Conservation (phyloP, 306 rosid genomes). For the Trifolium subterraneum region DNA sequence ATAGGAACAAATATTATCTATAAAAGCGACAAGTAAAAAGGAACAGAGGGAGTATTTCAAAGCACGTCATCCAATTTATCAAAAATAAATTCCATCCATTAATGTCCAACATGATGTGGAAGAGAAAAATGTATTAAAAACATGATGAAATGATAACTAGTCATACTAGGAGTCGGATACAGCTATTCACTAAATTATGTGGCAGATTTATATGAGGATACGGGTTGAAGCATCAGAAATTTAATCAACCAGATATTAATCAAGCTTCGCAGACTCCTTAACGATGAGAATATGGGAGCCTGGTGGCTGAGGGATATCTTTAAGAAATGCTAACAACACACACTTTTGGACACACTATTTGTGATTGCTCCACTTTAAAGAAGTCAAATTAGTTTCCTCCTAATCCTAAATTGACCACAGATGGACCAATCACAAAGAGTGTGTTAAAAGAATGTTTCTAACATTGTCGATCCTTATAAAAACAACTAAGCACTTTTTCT, state of each 20-base stretch:
- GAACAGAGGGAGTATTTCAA: not conserved
- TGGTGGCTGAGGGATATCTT: not conserved
- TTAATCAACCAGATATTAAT: conserved; percentile 24
- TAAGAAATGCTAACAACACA: conserved; percentile 1
- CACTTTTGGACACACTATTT: not conserved
- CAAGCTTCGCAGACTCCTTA: not conserved
- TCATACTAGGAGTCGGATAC: not conserved
- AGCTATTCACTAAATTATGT: conserved; percentile 5
- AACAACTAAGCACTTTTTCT: not conserved
- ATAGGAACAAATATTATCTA: too few species aligned
- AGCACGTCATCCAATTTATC: conserved; percentile 11
- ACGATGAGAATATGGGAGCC: not conserved
- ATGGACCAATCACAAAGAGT: conserved; percentile 6
- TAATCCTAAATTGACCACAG: not conserved
- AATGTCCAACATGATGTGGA: too few species aligned
- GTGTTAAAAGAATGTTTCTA: not conserved
- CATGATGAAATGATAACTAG: not conserved
- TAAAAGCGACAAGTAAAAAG: too few species aligned
- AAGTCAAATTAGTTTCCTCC: not conserved
- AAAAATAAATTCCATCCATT: too few species aligned
- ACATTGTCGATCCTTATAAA: not conserved
- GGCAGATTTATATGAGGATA: not conserved
- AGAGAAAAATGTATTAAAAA: too few species aligned
- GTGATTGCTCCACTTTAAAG: not conserved
- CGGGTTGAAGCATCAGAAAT: conserved; percentile 16